Evolutionary conservation across 2,329 filamentous ascomycete species (phyloP), one percentile per base, ranked within the genome.

Genomic region (Cytospora chrysosperma): DNA sequence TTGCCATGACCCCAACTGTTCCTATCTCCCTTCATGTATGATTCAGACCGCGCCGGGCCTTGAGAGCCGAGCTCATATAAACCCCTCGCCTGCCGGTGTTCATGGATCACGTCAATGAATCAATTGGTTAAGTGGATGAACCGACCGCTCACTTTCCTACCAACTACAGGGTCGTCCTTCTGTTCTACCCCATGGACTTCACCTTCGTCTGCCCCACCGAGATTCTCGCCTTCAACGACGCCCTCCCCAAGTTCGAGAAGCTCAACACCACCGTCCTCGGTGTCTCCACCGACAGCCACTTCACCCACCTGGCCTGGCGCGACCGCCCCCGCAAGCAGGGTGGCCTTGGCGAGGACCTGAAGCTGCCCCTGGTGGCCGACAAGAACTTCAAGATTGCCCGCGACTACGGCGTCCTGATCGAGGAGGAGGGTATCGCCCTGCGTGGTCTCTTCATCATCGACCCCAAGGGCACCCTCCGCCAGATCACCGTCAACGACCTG

Each of bases 181-280:
- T 85, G 68, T 88, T 88, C 79, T 85, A 88, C 74, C 86, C 86
- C 63, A 85, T 87, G 77, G 86, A 87, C 70, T 89, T 86, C 81
- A 88, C 85, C 69, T 88, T 88, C 69, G 85, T 88, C 72, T 88
- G 86, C 78, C 84, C 85, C 30, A 86, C 84, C 72, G 84, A 88
- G 75, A 87, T 88, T 75, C 82, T 86, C 70, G 85, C 86, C 71
- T 88, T 84, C 77, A 85, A 83, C 74, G 82, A 87, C 62, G 83
- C 84, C 60, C 79, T 84, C n/a, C 73, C 82, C 61, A 83, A 86
- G 69, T 88, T 88, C 75, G 77, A 78, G 65, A 79, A 77, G 64
- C 83, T 87, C 72, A 82, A 83, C 73, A 85, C 85, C 66, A 76
- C 80, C 63, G 84, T 89, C 61, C 80, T 86, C 63, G 87, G 85